Conservation (phyloP, 2,329 filamentous ascomycete genomes). For the Diaporthe aspalathi region DNA sequence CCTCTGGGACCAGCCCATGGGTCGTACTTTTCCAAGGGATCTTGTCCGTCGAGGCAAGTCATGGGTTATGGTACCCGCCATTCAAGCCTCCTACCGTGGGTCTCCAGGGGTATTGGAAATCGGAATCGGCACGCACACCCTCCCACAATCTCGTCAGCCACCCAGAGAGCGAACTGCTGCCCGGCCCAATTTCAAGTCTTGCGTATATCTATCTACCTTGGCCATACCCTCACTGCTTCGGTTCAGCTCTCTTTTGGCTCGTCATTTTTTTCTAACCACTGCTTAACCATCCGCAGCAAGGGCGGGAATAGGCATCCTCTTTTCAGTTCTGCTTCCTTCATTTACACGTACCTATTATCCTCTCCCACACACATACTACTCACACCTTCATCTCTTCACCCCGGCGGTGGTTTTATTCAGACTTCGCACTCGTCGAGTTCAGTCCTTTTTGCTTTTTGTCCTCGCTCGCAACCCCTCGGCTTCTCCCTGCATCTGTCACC, state of each 20-base stretch:
- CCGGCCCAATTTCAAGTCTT: background rate
- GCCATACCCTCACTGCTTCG: background rate
- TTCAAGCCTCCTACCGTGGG: slow-evolving; percentile 7
- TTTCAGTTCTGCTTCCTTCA: slow-evolving; percentile 13
- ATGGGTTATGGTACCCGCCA: background rate
- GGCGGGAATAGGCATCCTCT: background rate
- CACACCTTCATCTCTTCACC: slow-evolving; percentile 19
- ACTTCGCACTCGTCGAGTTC: background rate
- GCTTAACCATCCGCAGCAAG: slow-evolving; percentile 7
- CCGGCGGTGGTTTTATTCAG: slow-evolving; percentile 35
- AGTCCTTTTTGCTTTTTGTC: background rate
- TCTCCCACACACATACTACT: background rate
- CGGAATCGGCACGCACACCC: slow-evolving; percentile 21
- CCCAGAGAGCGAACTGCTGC: background rate
- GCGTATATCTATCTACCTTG: slow-evolving; percentile 3
- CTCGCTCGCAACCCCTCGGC: too few species aligned
- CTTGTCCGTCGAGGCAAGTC: background rate
- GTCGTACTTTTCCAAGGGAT: background rate
- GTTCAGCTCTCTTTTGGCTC: background rate
- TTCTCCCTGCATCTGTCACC: background rate
- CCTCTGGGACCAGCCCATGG: background rate
- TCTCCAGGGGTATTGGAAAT: slow-evolving; percentile 24
- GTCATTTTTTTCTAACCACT: slow-evolving; percentile 11
- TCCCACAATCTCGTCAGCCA: slow-evolving; percentile 26
- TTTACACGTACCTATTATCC: background rate